Evolutionary conservation across 78 protist species (phyloP), one percentile per base, ranked within the genome.

Genomic region (Isochrysis galbana): DNA sequence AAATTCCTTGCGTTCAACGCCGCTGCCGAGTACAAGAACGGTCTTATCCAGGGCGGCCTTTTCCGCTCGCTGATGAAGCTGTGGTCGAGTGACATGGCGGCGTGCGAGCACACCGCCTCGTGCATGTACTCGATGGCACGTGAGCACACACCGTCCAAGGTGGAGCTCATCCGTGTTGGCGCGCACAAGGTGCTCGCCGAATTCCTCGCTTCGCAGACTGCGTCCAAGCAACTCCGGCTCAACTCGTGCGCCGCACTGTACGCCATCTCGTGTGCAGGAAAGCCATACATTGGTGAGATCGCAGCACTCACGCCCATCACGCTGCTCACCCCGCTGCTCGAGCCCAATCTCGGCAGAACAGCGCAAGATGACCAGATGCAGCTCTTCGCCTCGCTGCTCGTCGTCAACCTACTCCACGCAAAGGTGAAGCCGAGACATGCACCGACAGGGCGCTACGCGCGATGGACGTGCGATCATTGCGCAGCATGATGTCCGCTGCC

Each of bases 91-190:
- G 67, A 54, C 67, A 54, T 19, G 36, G 42, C 82, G n/a, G 82
- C 82, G 5, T 2, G 5, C 82, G 82, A 72, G 82, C 82, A 72
- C 10, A 42, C 82, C 25, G 19, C 82, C 44, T 34, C 42, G 14
- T 72, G 82, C 82, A 72, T 72, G 82, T 72, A 72, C 82, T 72
- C 82, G 42, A 4, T 72, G 42, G 82, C 82, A 42, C 82, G 82
- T 14, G 82, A 72, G 42, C 82, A 72, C 82, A 38, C 10, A 19
- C 25, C 10, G 32, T 72, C 82, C 82, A 72, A 72, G 82, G 5
- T 19, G 19, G 26, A 17, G 42, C 82, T 72, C 14, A 21, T 72
- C 14, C 3, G 19, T 38, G 82, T 34, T 4, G 82, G 42, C 42
- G 82, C 82, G 82, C 82, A 10, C 32, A 72, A 72, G 82, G 5